phyloP scores from a whole-genome alignment of 768 basidiomycete species.

The Candolleomyces eurysporus region DNA sequence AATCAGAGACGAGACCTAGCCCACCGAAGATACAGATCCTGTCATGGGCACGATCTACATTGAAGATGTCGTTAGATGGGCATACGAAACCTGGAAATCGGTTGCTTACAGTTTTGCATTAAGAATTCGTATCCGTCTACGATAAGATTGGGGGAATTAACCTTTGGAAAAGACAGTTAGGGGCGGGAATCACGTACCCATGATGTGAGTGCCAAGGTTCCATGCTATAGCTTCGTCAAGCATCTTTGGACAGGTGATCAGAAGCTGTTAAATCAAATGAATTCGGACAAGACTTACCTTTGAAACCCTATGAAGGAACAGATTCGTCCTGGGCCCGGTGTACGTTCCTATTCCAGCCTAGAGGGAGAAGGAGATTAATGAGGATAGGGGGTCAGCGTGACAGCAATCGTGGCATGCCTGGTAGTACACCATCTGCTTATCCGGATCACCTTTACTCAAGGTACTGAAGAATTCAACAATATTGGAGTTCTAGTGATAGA shows the following conservation, averaged over 20 bases:
- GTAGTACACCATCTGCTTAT: conserved; percentile 36
- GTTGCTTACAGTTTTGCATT: conserved; percentile 51
- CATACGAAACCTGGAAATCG: conserved; percentile 1
- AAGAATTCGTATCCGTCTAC: conserved; percentile 56
- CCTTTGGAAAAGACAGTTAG: conserved; percentile 4
- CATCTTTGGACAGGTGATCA: conserved; percentile 9
- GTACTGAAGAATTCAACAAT: conserved; percentile 35
- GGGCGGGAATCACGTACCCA: conserved; percentile 26
- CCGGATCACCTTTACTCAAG: conserved; percentile 33
- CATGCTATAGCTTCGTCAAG: conserved; percentile 46
- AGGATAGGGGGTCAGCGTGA: no score
- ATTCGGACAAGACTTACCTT: conserved; percentile 27
- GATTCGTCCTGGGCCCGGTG: conserved; percentile 42
- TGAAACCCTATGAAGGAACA: conserved; percentile 39
- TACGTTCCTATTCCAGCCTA: conserved; percentile 58
- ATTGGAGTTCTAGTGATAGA: conserved; percentile 34
- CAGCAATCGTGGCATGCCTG: conserved; percentile 19
- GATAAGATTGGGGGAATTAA: not conserved
- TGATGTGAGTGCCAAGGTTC: conserved; percentile 53
- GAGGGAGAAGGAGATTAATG: no score
- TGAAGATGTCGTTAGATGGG: not conserved
- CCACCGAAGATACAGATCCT: conserved; percentile 59
- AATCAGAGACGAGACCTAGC: not conserved
- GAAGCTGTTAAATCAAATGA: not conserved
- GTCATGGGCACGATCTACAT: conserved; percentile 43